phyloP scores from a whole-genome alignment of 2,329 filamentous ascomycete species.

The Lachnellula arida region DNA sequence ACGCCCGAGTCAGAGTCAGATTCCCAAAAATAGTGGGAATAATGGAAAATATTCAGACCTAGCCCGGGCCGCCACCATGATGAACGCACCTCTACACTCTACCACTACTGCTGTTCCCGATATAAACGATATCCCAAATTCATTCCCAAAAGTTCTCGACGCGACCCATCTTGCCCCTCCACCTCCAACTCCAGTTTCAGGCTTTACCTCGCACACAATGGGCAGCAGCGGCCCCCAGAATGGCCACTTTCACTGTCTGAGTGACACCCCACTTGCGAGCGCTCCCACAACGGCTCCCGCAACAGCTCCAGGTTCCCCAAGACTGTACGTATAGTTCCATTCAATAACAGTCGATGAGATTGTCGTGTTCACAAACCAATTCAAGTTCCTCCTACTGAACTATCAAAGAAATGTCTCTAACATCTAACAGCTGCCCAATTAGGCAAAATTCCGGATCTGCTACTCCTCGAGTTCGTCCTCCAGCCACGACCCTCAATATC shows the following conservation, averaged over 20 bases:
- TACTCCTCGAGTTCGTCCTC: slow-evolving; percentile 72
- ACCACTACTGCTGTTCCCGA: neutral
- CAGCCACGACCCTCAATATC: slow-evolving; percentile 94
- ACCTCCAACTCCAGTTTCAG: slow-evolving; percentile 3
- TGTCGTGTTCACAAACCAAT: neutral
- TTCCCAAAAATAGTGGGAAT: neutral
- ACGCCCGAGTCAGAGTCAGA: neutral
- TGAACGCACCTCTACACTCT: neutral
- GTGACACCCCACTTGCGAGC: slow-evolving; percentile 22
- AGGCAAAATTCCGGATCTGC: slow-evolving; percentile 70
- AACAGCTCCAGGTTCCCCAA: slow-evolving; percentile 30
- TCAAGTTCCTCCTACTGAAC: neutral
- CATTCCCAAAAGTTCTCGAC: neutral
- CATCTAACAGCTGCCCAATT: slow-evolving; percentile 51
- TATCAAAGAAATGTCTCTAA: slow-evolving; percentile 4
- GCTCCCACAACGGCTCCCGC: slow-evolving; percentile 25
- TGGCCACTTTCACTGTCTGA: slow-evolving; percentile 15
- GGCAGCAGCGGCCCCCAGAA: slow-evolving; percentile 4
- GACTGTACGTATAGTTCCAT: slow-evolving; percentile 25
- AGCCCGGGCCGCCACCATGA: neutral
- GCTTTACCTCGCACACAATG: slow-evolving; percentile 9
- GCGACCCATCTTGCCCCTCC: slow-evolving; percentile 8
- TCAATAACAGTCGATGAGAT: neutral
- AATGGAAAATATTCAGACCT: neutral
- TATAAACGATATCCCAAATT: neutral